Evolutionary conservation across 139 green algal genomes (phyloP), one percentile per base, ranked within the genome.

Genomic region (Micractinium sp.): DNA sequence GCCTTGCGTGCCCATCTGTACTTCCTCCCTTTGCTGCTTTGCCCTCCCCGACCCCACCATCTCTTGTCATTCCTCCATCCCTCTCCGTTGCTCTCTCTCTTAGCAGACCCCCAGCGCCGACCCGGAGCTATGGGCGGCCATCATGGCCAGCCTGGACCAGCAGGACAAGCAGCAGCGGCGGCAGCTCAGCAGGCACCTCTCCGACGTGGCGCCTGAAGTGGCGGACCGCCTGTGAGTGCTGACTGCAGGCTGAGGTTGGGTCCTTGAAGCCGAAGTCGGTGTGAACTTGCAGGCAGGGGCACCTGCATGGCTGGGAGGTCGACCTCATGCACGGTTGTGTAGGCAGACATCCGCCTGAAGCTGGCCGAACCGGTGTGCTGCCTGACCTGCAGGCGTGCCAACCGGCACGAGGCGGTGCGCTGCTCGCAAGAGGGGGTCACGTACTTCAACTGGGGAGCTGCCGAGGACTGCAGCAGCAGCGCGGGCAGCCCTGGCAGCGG

Each of bases 111-210:
- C 83, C 29, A 87, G 83, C 20, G 66, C 67, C 0, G 83, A 87
- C 67, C 83, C 67, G 14, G 83, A 87, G 63, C 71, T 88, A 3
- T 88, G 85, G 71, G 29, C n/a, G 13, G 71, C 85, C 41, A 81
- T 88, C 71, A 25, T 53, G 27, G 63, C 83, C 12, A 81, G 66
- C 38, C 67, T 87, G 38, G 83, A 87, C 27, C 66, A 87, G 39
- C 83, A 87, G 83, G 33, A 23, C 15, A 80, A 80, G 83, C 66
- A 79, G 83, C 63, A 47, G 67, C 67, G 71, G 83, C 86, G 86
- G 33, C 75, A 85, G 23, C 75, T 89, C 35, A 38, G 23, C 23
- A 56, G 86, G 0, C 76, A 89, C 86, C 86, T 89, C 5, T 67
- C 33, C 22, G 75, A 89, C 19, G 86, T 63, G 0, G 33, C 76